phyloP scores from a whole-genome alignment of 1,284 basidiomycete genomes.

The Sphaerobolus stellatus region DNA sequence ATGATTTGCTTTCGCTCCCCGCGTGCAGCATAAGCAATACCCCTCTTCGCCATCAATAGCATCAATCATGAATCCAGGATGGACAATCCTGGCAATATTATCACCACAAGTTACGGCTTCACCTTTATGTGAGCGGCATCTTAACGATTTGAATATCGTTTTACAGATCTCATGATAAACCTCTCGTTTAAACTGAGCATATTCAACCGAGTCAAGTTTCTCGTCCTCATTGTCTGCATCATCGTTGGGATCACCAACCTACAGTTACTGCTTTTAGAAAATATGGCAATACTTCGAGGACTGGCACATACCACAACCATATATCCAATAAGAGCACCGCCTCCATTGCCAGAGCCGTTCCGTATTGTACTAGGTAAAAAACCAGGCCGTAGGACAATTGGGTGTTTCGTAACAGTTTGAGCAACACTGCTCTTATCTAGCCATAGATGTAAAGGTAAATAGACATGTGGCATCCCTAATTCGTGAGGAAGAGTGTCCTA shows the following conservation, averaged over 20 bases:
- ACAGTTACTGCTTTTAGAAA: neutral
- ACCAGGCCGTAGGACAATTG: conserved; percentile 25
- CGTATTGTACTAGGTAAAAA: conserved; percentile 27
- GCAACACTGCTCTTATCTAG: conserved; percentile 32
- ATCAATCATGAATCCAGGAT: conserved; percentile 29
- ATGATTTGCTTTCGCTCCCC: conserved; percentile 21
- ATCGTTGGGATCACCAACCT: conserved; percentile 21
- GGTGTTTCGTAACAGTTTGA: conserved; percentile 28
- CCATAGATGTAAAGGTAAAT: conserved; percentile 31
- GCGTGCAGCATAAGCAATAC: conserved; percentile 23
- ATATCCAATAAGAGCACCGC: conserved; percentile 27
- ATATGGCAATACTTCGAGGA: conserved; percentile 1
- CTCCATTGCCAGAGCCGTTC: conserved; percentile 35
- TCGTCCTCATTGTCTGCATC: conserved; percentile 17
- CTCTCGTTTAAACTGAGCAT: conserved; percentile 25
- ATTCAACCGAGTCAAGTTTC: conserved; percentile 17
- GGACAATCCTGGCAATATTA: conserved; percentile 18
- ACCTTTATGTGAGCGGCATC: conserved; percentile 21
- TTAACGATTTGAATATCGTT: conserved; percentile 21
- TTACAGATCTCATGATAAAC: conserved; percentile 27
- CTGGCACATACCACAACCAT: conserved; percentile 30
- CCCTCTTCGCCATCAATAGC: conserved; percentile 33
- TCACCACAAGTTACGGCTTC: conserved; percentile 27
- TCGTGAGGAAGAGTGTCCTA: conserved; percentile 13
- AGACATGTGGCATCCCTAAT: conserved; percentile 21